Evolutionary conservation across 2,329 filamentous ascomycete species (phyloP).

Genomic region (Fusarium keratoplasticum): DNA sequence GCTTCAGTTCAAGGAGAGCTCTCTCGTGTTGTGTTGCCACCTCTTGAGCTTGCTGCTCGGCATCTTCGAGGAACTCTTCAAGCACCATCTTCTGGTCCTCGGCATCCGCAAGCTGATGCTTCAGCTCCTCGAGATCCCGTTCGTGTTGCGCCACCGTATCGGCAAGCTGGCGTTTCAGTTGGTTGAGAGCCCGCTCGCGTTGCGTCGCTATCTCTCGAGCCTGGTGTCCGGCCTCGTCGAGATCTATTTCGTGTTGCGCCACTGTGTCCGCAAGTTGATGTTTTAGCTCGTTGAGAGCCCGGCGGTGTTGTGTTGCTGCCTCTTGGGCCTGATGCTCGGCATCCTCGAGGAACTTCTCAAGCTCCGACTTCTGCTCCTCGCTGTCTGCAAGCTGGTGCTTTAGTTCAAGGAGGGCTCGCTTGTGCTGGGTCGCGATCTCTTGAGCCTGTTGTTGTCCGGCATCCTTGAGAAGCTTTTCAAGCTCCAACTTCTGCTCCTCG

Average conservation of each 20-base stretch:
- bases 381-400: neutral
- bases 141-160: neutral
- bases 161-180: neutral
- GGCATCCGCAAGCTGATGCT: neutral
- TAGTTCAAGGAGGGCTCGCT: neutral
- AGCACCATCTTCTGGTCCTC: conserved; percentile 62
- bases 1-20: conserved; percentile 57
- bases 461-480: neutral
- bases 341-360: neutral
- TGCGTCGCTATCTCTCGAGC: neutral
- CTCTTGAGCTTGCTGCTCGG: conserved; percentile 63
- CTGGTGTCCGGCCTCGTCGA: neutral
- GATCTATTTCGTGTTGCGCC: neutral
- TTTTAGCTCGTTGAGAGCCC: neutral
- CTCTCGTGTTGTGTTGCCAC: conserved; percentile 57
- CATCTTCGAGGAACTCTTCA: conserved; percentile 69
- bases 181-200: neutral
- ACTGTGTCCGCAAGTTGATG: neutral
- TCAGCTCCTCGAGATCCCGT: neutral
- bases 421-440: neutral
- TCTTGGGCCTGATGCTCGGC: neutral
- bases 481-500: neutral
- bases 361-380: neutral
- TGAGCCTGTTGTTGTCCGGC: neutral
- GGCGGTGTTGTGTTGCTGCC: neutral